Percentiles rank a stretch among this genome's conserved stretches.
phyloP scores from a whole-genome alignment of 2,329 filamentous ascomycete genomes.

The Phialemoniopsis sp. region DNA sequence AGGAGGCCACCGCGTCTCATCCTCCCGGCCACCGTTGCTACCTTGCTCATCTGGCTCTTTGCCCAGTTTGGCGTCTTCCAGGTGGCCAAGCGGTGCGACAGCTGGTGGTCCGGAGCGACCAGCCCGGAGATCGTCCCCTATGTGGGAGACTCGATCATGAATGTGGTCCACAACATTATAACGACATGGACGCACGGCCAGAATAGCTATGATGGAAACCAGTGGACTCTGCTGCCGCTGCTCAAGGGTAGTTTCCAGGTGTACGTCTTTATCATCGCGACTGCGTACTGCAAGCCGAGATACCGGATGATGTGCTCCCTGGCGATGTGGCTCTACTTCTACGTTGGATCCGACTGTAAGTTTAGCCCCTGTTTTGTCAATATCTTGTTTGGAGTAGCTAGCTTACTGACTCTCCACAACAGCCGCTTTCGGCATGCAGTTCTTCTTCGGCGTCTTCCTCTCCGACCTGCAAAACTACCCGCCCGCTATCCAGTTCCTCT shows the following conservation, averaged over 20 bases:
- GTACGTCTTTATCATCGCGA: conserved; percentile 48
- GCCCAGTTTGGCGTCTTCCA: conserved; percentile 53
- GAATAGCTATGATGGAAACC: conserved; percentile 52
- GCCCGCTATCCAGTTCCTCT: conserved; percentile 40
- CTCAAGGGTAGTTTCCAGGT: conserved; percentile 50
- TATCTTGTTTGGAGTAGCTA: background rate
- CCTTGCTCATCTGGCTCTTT: conserved; percentile 47
- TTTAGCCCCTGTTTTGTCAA: conserved; percentile 12
- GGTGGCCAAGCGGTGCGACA: conserved; percentile 51
- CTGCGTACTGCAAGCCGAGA: conserved; percentile 40
- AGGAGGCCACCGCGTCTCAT: conserved; percentile 54
- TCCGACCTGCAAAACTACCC: conserved; percentile 53
- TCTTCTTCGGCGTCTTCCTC: conserved; percentile 59
- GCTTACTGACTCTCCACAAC: conserved; percentile 6
- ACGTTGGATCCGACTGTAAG: conserved; percentile 28
- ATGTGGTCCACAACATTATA: conserved; percentile 38
- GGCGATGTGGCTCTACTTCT: conserved; percentile 45
- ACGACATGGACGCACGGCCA: conserved; percentile 45
- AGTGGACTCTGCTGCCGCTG: conserved; percentile 54
- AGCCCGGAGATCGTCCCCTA: conserved; percentile 34
- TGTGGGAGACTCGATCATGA: conserved; percentile 34
- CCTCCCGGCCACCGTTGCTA: conserved; percentile 52
- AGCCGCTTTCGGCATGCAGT: conserved; percentile 51
- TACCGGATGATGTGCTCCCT: conserved; percentile 44
- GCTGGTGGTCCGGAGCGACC: conserved; percentile 53